Percentiles rank a stretch among this genome's conserved stretches.
phyloP scores from a whole-genome alignment of 2,329 filamentous ascomycete genomes.

The Byssoonygena ceratinophila region DNA sequence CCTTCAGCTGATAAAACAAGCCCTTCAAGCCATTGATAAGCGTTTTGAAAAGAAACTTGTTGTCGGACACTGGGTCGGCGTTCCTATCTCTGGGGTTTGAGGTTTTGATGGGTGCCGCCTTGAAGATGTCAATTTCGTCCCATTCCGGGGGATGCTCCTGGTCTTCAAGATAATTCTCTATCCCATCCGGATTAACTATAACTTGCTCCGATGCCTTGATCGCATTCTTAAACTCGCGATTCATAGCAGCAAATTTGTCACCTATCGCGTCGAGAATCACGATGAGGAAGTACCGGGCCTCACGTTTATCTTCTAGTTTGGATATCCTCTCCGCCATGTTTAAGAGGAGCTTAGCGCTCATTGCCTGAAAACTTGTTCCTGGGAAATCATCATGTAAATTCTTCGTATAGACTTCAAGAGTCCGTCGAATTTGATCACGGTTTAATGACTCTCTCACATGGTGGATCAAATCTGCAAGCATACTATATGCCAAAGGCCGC shows the following conservation, averaged over 20 bases:
- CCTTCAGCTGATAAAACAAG: slow-evolving; percentile 87
- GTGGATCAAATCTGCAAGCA: slow-evolving; percentile 96
- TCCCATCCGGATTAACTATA: slow-evolving; percentile 54
- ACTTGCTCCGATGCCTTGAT: slow-evolving; percentile 80
- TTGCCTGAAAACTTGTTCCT: slow-evolving; percentile 96
- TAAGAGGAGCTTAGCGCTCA: slow-evolving; percentile 92
- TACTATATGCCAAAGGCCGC: slow-evolving; percentile 90
- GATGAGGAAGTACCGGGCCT: slow-evolving; percentile 88
- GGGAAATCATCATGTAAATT: slow-evolving; percentile 94
- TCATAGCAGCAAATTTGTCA: slow-evolving; percentile 98
- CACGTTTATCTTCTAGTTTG: slow-evolving; percentile 81
- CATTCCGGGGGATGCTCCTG: slow-evolving; percentile 74
- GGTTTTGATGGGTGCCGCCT: slow-evolving; percentile 89
- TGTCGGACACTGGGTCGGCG: slow-evolving; percentile 84
- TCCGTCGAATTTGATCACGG: slow-evolving; percentile 85
- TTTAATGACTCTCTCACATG: slow-evolving; percentile 84
- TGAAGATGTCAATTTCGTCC: slow-evolving; percentile 98
- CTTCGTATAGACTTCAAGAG: slow-evolving; percentile 92
- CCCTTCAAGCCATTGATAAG: slow-evolving; percentile 92
- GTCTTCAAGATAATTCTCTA: slow-evolving; percentile 76
- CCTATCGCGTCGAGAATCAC: slow-evolving; percentile 97
- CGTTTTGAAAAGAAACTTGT: slow-evolving; percentile 96
- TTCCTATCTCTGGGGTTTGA: slow-evolving; percentile 81
- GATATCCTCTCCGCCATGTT: slow-evolving; percentile 99
- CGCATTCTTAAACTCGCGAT: slow-evolving; percentile 86